These are phyloP conservation scores for Gamsiella multidivaricata DNA, from an alignment of 192 early-diverging fungal species.

Conservation along the genomic window DNA sequence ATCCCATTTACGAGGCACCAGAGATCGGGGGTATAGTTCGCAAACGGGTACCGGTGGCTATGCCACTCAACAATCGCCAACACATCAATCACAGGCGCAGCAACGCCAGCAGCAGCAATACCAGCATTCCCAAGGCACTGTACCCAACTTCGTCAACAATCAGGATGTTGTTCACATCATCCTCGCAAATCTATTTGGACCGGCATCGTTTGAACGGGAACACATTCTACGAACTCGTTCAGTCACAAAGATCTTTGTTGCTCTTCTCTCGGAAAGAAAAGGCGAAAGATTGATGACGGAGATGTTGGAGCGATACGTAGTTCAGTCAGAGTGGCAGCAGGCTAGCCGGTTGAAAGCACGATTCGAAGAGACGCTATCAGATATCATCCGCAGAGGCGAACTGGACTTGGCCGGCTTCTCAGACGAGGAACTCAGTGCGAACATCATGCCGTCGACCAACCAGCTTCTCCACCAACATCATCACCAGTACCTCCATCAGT, in stretches of 20 bases:
- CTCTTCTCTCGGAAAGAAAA: slow-evolving; percentile 39
- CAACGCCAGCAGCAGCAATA: slow-evolving; percentile 20
- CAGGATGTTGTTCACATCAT: slow-evolving; percentile 50
- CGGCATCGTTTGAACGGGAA: slow-evolving; percentile 40
- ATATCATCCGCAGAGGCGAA: slow-evolving; percentile 45
- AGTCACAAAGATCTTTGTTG: slow-evolving; percentile 37
- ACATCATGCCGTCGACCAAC: slow-evolving; percentile 7
- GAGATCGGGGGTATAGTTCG: slow-evolving; percentile 27
- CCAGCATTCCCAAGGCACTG: slow-evolving; percentile 1
- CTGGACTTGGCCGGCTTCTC: slow-evolving; percentile 25
- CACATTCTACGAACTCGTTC: slow-evolving; percentile 17
- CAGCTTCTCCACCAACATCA: slow-evolving; percentile 9
- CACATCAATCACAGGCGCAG: slow-evolving; percentile 10
- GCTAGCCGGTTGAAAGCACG: slow-evolving; percentile 19
- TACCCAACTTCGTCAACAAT: slow-evolving; percentile 46
- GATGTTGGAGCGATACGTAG: slow-evolving; percentile 52
- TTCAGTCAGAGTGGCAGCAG: slow-evolving; percentile 49
- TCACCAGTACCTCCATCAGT: slow-evolving; percentile 2
- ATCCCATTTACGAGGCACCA: slow-evolving; percentile 4
- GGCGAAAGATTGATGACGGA: slow-evolving; percentile 55
- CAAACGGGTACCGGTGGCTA: slow-evolving; percentile 15
- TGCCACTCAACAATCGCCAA: slow-evolving; percentile 5
- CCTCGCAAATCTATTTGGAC: slow-evolving; percentile 42
- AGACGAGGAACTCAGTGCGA: slow-evolving; percentile 45
- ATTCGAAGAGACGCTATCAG: slow-evolving; percentile 39